phyloP scores from a whole-genome alignment of 805 yeast species.

The Priceomyces haplophilus region DNA sequence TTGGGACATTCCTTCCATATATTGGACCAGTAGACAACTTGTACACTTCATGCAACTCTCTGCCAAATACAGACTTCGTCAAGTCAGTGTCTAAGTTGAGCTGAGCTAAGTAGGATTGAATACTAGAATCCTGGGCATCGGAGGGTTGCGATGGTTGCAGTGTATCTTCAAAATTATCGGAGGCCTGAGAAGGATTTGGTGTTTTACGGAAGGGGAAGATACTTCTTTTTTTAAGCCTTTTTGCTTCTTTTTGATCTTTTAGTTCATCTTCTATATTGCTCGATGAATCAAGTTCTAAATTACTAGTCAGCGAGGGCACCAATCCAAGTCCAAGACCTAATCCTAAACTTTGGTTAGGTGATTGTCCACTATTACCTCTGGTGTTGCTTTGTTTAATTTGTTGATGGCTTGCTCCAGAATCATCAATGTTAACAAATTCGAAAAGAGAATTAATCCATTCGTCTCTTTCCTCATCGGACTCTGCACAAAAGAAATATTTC shows the following conservation, averaged over 20 bases:
- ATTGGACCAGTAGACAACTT: slow-evolving; percentile 49
- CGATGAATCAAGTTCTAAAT: not conserved
- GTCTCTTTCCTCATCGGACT: slow-evolving; percentile 73
- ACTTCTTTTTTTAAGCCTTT: slow-evolving; percentile 52
- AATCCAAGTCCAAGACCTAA: not conserved
- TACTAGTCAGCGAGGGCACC: not conserved
- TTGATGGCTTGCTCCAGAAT: not conserved
- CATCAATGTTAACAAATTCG: slow-evolving; percentile 20
- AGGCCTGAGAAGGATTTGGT: slow-evolving; percentile 4
- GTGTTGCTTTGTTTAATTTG: not conserved
- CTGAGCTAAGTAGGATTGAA: slow-evolving; percentile 32
- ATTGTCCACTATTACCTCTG: not conserved
- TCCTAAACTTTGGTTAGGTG: not conserved
- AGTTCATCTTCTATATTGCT: not conserved
- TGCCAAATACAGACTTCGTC: slow-evolving; percentile 56
- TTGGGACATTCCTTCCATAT: slow-evolving; percentile 56
- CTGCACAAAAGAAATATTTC: slow-evolving; percentile 72
- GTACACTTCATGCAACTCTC: slow-evolving; percentile 52
- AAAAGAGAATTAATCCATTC: slow-evolving; percentile 56
- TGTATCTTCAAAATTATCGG: slow-evolving; percentile 2
- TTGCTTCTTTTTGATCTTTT: slow-evolving; percentile 32
- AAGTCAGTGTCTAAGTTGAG: slow-evolving; percentile 33
- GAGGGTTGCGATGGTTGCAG: not conserved
- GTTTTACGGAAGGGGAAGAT: slow-evolving; percentile 55
- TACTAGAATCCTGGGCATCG: slow-evolving; percentile 13